Evolutionary conservation across 116 monocot genomes (phyloP).

Genomic region (Phalaenopsis hybrid): DNA sequence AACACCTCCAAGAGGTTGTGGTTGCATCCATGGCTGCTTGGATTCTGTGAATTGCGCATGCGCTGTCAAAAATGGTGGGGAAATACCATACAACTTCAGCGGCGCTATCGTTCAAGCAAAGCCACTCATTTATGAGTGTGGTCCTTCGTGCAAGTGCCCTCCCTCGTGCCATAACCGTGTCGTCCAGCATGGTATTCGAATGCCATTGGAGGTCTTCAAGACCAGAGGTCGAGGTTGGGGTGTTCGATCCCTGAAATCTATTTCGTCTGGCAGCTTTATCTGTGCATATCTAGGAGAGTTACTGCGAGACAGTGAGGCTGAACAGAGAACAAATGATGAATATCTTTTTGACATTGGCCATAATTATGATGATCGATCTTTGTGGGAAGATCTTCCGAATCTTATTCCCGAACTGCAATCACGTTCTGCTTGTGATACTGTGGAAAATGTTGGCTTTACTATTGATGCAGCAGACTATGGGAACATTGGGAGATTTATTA

Average conservation of each 20-base stretch:
- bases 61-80: constrained; percentile 57
- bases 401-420: constrained; percentile 28
- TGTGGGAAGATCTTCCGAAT: constrained; percentile 47
- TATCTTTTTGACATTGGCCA: constrained; percentile 68
- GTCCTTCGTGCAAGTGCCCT: constrained; percentile 57
- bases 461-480: constrained; percentile 68
- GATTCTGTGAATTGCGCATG: constrained; percentile 51
- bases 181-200: constrained; percentile 46
- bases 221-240: constrained; percentile 55
- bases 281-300: constrained; percentile 64
- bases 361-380: constrained; percentile 51
- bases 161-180: constrained; percentile 57
- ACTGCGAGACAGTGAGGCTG: constrained; percentile 41
- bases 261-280: constrained; percentile 61
- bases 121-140: constrained; percentile 52
- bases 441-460: constrained; percentile 41
- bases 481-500: constrained; percentile 75
- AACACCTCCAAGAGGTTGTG: constrained; percentile 44
- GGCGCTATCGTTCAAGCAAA: constrained; percentile 60
- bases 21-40: constrained; percentile 37
- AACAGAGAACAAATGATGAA: constrained; percentile 45
- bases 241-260: constrained; percentile 55
- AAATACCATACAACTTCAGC: constrained; percentile 52
- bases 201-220: constrained; percentile 55
- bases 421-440: constrained; percentile 9